Conservation (phyloP, 2,329 filamentous ascomycete genomes). For the Alternaria ethzedia region DNA sequence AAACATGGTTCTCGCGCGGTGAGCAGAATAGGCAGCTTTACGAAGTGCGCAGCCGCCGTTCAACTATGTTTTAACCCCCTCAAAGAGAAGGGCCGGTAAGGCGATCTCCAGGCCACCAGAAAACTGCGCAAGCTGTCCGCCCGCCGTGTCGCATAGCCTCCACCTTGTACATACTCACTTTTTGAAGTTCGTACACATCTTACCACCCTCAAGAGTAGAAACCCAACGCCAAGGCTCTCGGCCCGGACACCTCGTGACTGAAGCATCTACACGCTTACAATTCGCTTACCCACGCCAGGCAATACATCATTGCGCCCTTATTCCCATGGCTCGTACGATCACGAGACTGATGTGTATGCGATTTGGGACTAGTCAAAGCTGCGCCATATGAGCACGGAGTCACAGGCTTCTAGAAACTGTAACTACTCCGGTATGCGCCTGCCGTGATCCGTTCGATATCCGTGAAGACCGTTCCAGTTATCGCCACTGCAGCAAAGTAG, state of each 20-base stretch:
- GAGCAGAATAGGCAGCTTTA: neutral
- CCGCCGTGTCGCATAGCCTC: neutral
- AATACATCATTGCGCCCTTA: conserved; percentile 1
- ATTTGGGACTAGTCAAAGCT: conserved; percentile 9
- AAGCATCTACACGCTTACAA: neutral
- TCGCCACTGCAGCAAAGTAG: neutral
- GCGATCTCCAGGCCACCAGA: neutral
- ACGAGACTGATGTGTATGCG: conserved; percentile 9
- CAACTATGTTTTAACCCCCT: neutral
- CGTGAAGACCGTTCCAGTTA: neutral
- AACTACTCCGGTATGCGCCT: conserved; percentile 1
- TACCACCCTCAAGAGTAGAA: neutral
- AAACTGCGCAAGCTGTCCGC: neutral
- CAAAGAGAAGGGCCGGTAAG: neutral
- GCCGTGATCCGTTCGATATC: conserved; percentile 5
- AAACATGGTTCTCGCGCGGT: conserved; percentile 4
- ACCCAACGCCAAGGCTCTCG: conserved; percentile 14
- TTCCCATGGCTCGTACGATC: conserved; percentile 5
- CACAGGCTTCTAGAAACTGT: neutral
- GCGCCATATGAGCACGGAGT: conserved; percentile 4
- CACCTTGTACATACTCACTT: neutral
- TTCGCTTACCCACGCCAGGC: conserved; percentile 8
- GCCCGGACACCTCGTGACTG: conserved; percentile 7
- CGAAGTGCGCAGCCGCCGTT: neutral
- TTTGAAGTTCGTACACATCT: neutral